Base-by-base conservation (phyloP, 1,284 basidiomycete species). In the Laetiporus sulphureus region DNA sequence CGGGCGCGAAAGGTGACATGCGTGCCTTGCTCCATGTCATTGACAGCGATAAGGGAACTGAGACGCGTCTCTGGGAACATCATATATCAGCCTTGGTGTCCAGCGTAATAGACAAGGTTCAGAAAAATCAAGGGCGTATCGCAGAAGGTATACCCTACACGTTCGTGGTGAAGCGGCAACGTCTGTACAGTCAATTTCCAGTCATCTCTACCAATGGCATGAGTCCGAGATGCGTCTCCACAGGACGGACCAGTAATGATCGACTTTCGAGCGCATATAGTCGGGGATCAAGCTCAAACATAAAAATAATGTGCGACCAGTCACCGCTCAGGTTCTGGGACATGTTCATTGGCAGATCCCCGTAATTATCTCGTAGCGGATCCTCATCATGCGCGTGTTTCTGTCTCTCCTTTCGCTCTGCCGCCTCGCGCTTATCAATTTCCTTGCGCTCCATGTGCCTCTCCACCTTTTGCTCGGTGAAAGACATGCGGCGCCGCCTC, bases 321-420 rank as follows among this genome's bases (percentile, higher is more conserved):
- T 5, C 20, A 37, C 36, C 36, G 12, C 8, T 5, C 36, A 19
- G 5, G 5, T 43, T 32, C 33, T 59, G 55, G 2, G 55, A 53
- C 51, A 50, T 50, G 40, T 79, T 77, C 41, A 83, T 58, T 0
- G 76, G 75, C 2, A 77, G 63, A 56, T 76, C 72, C 42, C 81
- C 82, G 60, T 83, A 85, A 61, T 76, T 76, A 47, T 77, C 73
- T 20, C 66, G 63, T 3, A 80, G 71, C 51, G 75, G 73, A 59
- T 83, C 81, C 67, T 73, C 63, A 36, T 56, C 53, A 40, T 73
- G 72, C 29, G 66, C 66, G 66, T 64, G 70, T 67, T 52, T 72
- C 70, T 49, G 69, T 69, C 40, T 72, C 68, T 50, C 74, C 64
- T 47, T 48, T 7, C 54, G 47, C 31, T 36, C 20, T 8, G 47